Conservation (phyloP, 768 basidiomycete species). For the Cubamyces lactineus region DNA sequence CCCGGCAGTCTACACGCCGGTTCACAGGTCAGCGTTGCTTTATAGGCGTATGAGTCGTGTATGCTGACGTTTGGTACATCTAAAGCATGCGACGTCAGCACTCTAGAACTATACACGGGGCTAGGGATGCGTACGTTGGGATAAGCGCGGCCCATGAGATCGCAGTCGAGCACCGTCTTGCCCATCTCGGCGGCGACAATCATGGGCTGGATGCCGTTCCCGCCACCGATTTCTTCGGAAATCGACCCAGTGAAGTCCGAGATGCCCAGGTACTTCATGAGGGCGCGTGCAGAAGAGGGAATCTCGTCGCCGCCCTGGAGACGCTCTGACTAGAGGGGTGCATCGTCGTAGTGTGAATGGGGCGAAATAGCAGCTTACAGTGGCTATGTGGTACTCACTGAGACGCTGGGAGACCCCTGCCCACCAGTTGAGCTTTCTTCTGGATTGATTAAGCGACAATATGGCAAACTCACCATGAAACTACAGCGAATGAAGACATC, state of each 20-base stretch:
- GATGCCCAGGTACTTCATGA: slow-evolving; percentile 31
- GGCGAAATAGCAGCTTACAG: no score
- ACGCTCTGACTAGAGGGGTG: slow-evolving; percentile 28
- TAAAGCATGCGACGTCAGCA: not conserved
- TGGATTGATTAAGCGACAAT: no score
- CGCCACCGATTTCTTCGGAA: slow-evolving; percentile 46
- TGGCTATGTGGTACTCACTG: slow-evolving; percentile 14
- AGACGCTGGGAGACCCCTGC: slow-evolving; percentile 34
- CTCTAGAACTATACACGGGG: not conserved
- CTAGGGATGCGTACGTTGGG: slow-evolving; percentile 28
- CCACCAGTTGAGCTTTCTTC: not conserved
- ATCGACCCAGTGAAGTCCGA: slow-evolving; percentile 28
- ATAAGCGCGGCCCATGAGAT: slow-evolving; percentile 44
- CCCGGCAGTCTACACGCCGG: slow-evolving; percentile 31
- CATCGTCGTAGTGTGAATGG: not conserved
- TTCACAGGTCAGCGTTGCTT: not conserved
- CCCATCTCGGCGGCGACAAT: slow-evolving; percentile 34
- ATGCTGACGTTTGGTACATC: slow-evolving; percentile 34
- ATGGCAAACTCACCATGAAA: slow-evolving; percentile 29
- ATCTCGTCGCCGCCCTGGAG: slow-evolving; percentile 34
- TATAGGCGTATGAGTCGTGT: not conserved
- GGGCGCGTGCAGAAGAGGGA: slow-evolving; percentile 25
- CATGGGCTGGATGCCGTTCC: slow-evolving; percentile 42
- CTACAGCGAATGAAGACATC: slow-evolving; percentile 36
- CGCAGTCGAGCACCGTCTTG: slow-evolving; percentile 40